phyloP scores from a whole-genome alignment of 2,329 filamentous ascomycete genomes.

The Claviceps maximensis region DNA sequence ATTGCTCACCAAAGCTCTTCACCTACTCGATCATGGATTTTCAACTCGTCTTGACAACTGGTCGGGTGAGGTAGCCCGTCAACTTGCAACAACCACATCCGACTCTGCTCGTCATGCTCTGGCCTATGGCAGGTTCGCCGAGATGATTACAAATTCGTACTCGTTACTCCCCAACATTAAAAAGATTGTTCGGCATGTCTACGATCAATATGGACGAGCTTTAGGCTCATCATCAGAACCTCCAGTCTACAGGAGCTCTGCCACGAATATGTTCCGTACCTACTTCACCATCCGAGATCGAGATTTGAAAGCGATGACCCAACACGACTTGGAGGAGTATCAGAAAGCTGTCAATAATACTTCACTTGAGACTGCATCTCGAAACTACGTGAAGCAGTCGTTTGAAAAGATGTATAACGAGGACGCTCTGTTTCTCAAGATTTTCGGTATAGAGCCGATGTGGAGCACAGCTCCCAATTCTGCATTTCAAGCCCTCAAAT shows the following conservation, averaged over 20 bases:
- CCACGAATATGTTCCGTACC: slow-evolving; percentile 39
- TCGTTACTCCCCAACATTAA: slow-evolving; percentile 43
- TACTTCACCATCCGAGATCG: slow-evolving; percentile 40
- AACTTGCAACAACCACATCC: slow-evolving; percentile 41
- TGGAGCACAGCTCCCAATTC: slow-evolving; percentile 37
- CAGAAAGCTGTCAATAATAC: slow-evolving; percentile 35
- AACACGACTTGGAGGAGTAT: slow-evolving; percentile 42
- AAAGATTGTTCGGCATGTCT: slow-evolving; percentile 35
- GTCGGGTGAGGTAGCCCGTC: slow-evolving; percentile 39
- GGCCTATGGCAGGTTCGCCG: slow-evolving; percentile 46
- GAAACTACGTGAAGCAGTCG: slow-evolving; percentile 46
- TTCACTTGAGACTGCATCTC: slow-evolving; percentile 39
- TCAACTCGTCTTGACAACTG: slow-evolving; percentile 37
- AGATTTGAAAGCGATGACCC: slow-evolving; percentile 37
- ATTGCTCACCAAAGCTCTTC: slow-evolving; percentile 55
- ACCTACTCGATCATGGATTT: slow-evolving; percentile 47
- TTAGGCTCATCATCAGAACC: slow-evolving; percentile 28
- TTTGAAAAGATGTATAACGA: slow-evolving; percentile 46
- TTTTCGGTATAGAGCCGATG: slow-evolving; percentile 43
- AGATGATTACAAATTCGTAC: slow-evolving; percentile 43
- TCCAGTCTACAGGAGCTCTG: slow-evolving; percentile 40
- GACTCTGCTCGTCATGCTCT: slow-evolving; percentile 46
- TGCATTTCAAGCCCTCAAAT: slow-evolving; percentile 36
- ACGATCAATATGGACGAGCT: slow-evolving; percentile 36
- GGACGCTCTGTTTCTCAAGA: slow-evolving; percentile 35